Evolutionary conservation across 2,329 filamentous ascomycete genomes (phyloP), one percentile per base, ranked within the genome.

Genomic region (Claviceps capensis): DNA sequence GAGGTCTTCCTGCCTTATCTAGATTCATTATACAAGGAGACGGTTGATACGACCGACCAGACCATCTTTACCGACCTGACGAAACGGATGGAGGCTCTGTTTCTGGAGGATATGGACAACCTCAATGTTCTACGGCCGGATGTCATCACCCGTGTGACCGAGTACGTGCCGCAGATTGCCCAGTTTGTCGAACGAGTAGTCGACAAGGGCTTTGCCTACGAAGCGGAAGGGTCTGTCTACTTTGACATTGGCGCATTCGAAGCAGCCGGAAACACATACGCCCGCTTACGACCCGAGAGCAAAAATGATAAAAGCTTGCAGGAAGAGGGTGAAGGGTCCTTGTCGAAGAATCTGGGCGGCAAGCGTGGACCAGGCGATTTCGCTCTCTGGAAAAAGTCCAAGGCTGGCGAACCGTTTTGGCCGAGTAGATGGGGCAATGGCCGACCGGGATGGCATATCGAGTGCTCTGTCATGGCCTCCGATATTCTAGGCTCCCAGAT

Each of bases 391-490:
- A 97, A 97, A 67, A 82, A 84, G 51, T 90, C 85, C 1, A 96
- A 95, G 69, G 81, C 87, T 14, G 91, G 91, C 44, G 91, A 97
- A 73, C 91, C 91, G 0, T 86, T 81, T 58, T 97, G 91, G 91
- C 75, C 82, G 5, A 93, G 86, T 59, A 82, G 82, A 3, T 97
- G 91, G 90, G 89, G 91, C 4, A 76, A 82, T 52, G 90, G 90
- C 4, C 77, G 91, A 45, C 91, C 91, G 1, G 91, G 91, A 17
- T 97, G 91, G 91, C 91, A 96, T 63, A 96, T 96, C 62, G 90
- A 96, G 71, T 96, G 91, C 80, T 90, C 85, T 1, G 89, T 89
- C 16, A 96, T 97, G 91, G 89, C 90, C 0, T 91, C 86, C 2
- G 87, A 90, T 57, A 78, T 89, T n/a, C 72, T 97, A 1, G 90